Conservation (phyloP, 106 monocot genomes). For the Dioscorea dumetorum region DNA sequence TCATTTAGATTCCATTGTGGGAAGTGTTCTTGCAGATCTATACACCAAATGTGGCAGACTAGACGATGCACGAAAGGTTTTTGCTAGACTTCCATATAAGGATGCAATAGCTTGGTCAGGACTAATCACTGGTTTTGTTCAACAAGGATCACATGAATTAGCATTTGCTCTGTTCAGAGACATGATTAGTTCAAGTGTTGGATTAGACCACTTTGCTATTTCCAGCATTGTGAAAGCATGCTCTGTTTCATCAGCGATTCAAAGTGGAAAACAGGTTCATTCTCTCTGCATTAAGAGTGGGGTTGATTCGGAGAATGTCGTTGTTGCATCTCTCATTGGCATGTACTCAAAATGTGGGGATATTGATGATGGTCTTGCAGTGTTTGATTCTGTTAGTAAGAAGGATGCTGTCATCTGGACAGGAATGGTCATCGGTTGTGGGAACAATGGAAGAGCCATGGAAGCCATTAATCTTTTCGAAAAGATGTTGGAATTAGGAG, state of each 20-base stretch:
- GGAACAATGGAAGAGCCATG: slow-evolving; percentile 48
- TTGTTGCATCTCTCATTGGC: slow-evolving; percentile 49
- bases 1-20: slow-evolving; percentile 38
- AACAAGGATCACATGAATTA: slow-evolving; percentile 31
- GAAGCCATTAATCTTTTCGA: slow-evolving; percentile 43
- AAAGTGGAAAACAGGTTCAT: slow-evolving; percentile 53
- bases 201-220: slow-evolving; percentile 36
- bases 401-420: slow-evolving; percentile 55
- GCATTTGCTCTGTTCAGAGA: slow-evolving; percentile 51
- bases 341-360: slow-evolving; percentile 73
- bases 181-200: slow-evolving; percentile 19
- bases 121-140: slow-evolving; percentile 31
- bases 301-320: slow-evolving; percentile 30
- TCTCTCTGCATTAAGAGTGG: slow-evolving; percentile 30
- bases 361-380: slow-evolving; percentile 30
- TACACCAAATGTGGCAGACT: slow-evolving; percentile 45
- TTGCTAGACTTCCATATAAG: slow-evolving; percentile 32
- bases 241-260: slow-evolving; percentile 29
- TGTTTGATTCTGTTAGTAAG: slow-evolving; percentile 21
- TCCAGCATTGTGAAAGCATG: slow-evolving; percentile 51
- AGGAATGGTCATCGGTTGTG: slow-evolving; percentile 58
- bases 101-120: slow-evolving; percentile 52
- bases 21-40: slow-evolving; percentile 44
- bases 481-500: slow-evolving; percentile 43
- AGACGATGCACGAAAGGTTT: slow-evolving; percentile 32